Evolutionary conservation across 495 filamentous ascomycete genomes (phyloP).

Genomic region (Neurospora tetraspora): DNA sequence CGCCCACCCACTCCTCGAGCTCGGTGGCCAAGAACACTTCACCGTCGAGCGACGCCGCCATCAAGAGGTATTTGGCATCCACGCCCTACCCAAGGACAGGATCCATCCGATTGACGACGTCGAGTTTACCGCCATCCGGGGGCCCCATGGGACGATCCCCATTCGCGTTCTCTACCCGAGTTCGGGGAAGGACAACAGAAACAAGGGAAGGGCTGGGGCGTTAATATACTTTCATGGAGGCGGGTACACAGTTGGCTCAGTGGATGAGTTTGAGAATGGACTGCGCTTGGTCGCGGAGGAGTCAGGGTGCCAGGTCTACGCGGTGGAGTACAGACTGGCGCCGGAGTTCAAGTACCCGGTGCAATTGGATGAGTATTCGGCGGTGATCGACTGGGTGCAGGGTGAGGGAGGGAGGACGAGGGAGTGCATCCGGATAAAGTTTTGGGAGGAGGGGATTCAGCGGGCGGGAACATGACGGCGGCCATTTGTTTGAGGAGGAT

Average conservation of each 20-base stretch:
- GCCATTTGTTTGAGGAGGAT: slow-evolving; percentile 20
- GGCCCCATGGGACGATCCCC: slow-evolving; percentile 27
- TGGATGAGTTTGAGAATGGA: slow-evolving; percentile 32
- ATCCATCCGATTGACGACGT: slow-evolving; percentile 17
- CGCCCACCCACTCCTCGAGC: slow-evolving; percentile 8
- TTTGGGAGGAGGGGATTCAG: slow-evolving; percentile 24
- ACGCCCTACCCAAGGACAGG: slow-evolving; percentile 11
- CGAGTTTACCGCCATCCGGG: slow-evolving; percentile 26
- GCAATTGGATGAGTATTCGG: slow-evolving; percentile 24
- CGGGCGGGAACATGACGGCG: slow-evolving; percentile 29
- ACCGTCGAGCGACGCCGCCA: slow-evolving; percentile 22
- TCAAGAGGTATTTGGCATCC: slow-evolving; percentile 23
- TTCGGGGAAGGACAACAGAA: background rate
- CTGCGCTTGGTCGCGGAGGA: slow-evolving; percentile 21
- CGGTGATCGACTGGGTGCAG: slow-evolving; percentile 21
- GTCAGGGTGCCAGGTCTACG: slow-evolving; percentile 16
- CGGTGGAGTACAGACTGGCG: slow-evolving; percentile 27
- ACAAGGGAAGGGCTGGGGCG: slow-evolving; percentile 8
- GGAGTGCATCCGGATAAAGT: slow-evolving; percentile 19
- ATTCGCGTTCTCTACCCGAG: slow-evolving; percentile 1
- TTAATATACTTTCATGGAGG: slow-evolving; percentile 35
- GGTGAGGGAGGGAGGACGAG: slow-evolving; percentile 6
- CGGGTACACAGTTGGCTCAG: slow-evolving; percentile 26
- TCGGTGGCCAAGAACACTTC: slow-evolving; percentile 18
- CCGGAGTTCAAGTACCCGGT: slow-evolving; percentile 30